These are phyloP conservation scores for Backusella tuberculispora DNA, from an alignment of 192 early-diverging fungal species.

Conservation along the genomic window DNA sequence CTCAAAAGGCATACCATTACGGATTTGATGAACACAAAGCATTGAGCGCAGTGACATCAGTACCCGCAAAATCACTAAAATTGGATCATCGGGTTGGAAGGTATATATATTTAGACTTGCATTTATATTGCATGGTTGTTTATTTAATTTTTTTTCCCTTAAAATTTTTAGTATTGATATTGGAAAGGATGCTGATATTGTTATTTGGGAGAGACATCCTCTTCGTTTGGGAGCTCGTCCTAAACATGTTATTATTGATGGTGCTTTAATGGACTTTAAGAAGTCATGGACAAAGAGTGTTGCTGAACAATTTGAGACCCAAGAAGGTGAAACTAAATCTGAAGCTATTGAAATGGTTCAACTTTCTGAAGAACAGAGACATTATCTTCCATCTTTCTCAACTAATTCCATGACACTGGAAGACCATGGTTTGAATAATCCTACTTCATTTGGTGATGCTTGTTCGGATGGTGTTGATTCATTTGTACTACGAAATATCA, in stretches of 20 bases:
- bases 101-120: not conserved
- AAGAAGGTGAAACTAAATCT: conserved; percentile 21
- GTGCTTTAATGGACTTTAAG: conserved; percentile 48
- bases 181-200: conserved; percentile 70
- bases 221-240: conserved; percentile 64
- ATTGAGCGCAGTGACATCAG: conserved; percentile 53
- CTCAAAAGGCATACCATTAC: conserved; percentile 64
- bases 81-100: conserved; percentile 56
- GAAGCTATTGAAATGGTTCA: conserved; percentile 29
- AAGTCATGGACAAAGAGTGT: conserved; percentile 31
- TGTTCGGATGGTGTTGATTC: conserved; percentile 29
- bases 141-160: not conserved
- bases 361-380: conserved; percentile 33
- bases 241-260: conserved; percentile 60
- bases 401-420: conserved; percentile 37
- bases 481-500: conserved; percentile 43
- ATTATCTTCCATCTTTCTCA: conserved; percentile 35
- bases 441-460: conserved; percentile 26
- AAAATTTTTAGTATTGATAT: conserved; percentile 26
- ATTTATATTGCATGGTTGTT: not conserved
- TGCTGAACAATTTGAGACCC: not conserved
- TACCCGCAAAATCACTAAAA: conserved; percentile 60
- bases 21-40: conserved; percentile 56
- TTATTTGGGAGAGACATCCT: conserved; percentile 71
- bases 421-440: conserved; percentile 38